Percentiles rank a stretch among this genome's conserved stretches.
phyloP scores from a whole-genome alignment of 768 basidiomycete species.

The Zangia roseola region DNA sequence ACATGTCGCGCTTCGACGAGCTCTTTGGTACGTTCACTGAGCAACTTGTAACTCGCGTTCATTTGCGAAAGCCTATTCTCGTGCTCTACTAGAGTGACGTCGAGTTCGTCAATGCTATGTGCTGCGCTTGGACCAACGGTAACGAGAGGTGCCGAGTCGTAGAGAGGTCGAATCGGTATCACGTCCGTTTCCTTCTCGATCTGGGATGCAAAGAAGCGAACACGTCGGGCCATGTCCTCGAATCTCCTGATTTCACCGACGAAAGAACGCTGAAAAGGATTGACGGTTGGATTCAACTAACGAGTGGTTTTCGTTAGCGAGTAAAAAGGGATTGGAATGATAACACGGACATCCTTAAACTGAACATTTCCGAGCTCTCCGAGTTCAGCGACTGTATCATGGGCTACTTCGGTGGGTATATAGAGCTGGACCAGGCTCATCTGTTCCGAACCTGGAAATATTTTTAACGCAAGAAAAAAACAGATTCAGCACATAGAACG shows the following conservation, averaged over 20 bases:
- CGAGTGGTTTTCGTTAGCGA: slow-evolving; percentile 4
- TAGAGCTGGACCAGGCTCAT: slow-evolving; percentile 99
- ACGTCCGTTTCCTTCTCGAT: slow-evolving; percentile 84
- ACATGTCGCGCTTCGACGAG: slow-evolving; percentile 94
- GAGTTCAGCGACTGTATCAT: slow-evolving; percentile 93
- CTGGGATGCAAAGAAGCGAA: slow-evolving; percentile 85
- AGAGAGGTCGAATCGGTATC: slow-evolving; percentile 79
- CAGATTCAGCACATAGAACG: background rate
- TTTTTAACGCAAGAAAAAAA: slow-evolving; percentile 2
- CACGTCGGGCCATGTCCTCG: slow-evolving; percentile 94
- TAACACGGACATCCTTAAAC: slow-evolving; percentile 86
- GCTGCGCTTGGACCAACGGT: slow-evolving; percentile 91
- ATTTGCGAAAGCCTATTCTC: slow-evolving; percentile 83
- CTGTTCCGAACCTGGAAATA: slow-evolving; percentile 81
- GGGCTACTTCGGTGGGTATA: slow-evolving; percentile 95
- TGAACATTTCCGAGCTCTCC: slow-evolving; percentile 95
- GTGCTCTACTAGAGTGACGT: slow-evolving; percentile 81
- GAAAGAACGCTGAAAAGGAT: slow-evolving; percentile 98
- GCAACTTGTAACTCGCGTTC: slow-evolving; percentile 89
- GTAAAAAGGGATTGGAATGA: background rate
- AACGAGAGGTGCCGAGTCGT: slow-evolving; percentile 82
- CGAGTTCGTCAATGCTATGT: slow-evolving; percentile 92
- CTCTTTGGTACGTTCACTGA: slow-evolving; percentile 84
- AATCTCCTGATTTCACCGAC: slow-evolving; percentile 93
- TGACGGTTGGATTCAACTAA: slow-evolving; percentile 91